phyloP scores from a whole-genome alignment of 441 rosid species.

The Flueggea neowawraea region DNA sequence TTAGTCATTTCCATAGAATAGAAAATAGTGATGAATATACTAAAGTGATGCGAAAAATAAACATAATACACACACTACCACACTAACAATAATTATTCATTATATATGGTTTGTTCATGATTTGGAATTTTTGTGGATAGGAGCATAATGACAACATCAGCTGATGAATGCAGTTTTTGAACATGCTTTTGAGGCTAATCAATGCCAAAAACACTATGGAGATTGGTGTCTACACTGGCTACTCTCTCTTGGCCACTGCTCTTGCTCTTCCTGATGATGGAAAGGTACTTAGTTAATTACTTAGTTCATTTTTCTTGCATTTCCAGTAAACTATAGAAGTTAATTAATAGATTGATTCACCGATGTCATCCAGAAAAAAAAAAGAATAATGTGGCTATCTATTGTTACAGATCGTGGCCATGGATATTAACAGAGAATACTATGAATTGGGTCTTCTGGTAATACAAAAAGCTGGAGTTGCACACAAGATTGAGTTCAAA shows the following conservation, averaged over 20 bases:
- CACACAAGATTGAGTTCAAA: constrained; percentile 85
- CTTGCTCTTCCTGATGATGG: constrained; percentile 98
- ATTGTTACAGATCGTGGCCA: constrained; percentile 72
- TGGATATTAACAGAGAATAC: constrained; percentile 92
- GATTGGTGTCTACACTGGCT: constrained; percentile 97
- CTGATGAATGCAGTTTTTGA: constrained; percentile 86
- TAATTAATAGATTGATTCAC: too few relatives aligned
- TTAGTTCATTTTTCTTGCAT: too few relatives aligned
- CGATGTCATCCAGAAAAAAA: too few relatives aligned
- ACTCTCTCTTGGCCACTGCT: constrained; percentile 95
- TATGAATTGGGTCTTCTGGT: constrained; percentile 88
- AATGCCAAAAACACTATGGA: constrained; percentile 99
- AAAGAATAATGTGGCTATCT: too few relatives aligned
- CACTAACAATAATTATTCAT: too few relatives aligned
- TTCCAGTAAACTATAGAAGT: too few relatives aligned
- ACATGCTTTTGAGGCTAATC: constrained; percentile 77
- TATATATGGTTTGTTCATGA: neutral
- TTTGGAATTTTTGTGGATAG: constrained; percentile 21
- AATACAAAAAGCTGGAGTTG: constrained; percentile 89
- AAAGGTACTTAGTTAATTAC: constrained; percentile 39
- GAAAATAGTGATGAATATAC: too few relatives aligned
- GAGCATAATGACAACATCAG: constrained; percentile 94
- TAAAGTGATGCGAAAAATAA: too few relatives aligned
- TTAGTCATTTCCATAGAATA: too few relatives aligned
- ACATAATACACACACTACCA: too few relatives aligned